Conservation (phyloP, 2,329 filamentous ascomycete genomes). For the Talaromyces sp. region DNA sequence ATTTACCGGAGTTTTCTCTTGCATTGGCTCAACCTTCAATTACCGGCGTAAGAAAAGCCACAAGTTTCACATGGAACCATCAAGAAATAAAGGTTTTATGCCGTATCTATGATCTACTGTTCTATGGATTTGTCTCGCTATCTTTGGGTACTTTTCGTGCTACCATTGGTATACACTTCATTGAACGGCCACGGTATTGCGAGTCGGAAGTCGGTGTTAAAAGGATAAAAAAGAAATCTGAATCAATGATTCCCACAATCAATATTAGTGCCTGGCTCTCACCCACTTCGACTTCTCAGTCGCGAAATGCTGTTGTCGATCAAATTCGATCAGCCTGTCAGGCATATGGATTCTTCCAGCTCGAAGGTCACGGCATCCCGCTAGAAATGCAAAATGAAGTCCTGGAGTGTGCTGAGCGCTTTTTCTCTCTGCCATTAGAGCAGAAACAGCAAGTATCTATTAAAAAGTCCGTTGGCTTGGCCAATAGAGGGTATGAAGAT, state of each 20-base stretch:
- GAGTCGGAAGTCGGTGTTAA: neutral
- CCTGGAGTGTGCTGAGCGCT: conserved; percentile 24
- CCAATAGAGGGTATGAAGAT: neutral
- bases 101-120: too few relatives aligned
- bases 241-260: neutral
- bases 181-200: neutral
- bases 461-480: neutral
- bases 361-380: conserved; percentile 32
- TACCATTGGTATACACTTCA: neutral
- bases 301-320: neutral
- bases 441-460: neutral
- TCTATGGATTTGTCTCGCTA: too few relatives aligned
- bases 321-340: neutral
- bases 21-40: neutral
- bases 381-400: conserved; percentile 25
- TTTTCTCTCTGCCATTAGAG: conserved; percentile 30
- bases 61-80: too few relatives aligned
- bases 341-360: conserved; percentile 33
- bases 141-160: too few relatives aligned
- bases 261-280: neutral
- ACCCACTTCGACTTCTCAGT: conserved; percentile 12
- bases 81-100: too few relatives aligned
- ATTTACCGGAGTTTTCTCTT: neutral
- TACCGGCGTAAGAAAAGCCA: neutral
- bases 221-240: too few relatives aligned